Evolutionary conservation across 768 basidiomycete species (phyloP).

Genomic region (Psilocybe azurescens): DNA sequence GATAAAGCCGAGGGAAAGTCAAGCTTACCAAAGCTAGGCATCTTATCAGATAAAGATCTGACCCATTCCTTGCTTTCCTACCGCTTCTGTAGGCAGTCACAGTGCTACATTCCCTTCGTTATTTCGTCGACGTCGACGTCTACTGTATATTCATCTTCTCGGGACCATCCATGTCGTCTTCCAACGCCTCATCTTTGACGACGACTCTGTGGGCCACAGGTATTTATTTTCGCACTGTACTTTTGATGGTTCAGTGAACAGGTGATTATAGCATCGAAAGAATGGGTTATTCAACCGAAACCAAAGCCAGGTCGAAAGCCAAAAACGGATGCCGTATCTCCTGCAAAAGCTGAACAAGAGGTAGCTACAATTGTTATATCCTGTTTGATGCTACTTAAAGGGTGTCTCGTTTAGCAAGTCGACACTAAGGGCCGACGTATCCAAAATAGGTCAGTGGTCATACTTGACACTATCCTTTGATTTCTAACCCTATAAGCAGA

Average conservation of each 20-base stretch:
- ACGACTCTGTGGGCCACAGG: constrained; percentile 79
- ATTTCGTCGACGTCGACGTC: background rate
- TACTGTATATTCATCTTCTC: constrained; percentile 2
- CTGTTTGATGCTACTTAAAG: constrained; percentile 7
- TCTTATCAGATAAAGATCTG: constrained; percentile 58
- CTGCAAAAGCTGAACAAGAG: constrained; percentile 49
- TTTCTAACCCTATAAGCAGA: constrained; percentile 40
- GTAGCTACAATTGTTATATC: constrained; percentile 41
- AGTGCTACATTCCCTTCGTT: constrained; percentile 7
- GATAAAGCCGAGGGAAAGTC: constrained; percentile 26
- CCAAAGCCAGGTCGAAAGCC: constrained; percentile 90
- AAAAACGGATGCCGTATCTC: constrained; percentile 63
- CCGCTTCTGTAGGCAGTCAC: constrained; percentile 24
- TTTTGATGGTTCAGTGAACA: constrained; percentile 15
- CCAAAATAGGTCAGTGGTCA: constrained; percentile 66
- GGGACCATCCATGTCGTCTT: constrained; percentile 20
- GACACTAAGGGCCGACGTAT: constrained; percentile 72
- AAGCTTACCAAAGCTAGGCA: constrained; percentile 27
- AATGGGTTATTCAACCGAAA: constrained; percentile 88
- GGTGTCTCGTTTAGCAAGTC: constrained; percentile 27
- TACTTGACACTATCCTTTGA: constrained; percentile 1
- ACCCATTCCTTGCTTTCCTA: constrained; percentile 15
- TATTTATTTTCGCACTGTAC: constrained; percentile 31
- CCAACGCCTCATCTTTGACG: constrained; percentile 43
- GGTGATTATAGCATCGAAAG: constrained; percentile 70